Base-by-base conservation (phyloP, 768 basidiomycete genomes). In the Mycena rosella region DNA sequence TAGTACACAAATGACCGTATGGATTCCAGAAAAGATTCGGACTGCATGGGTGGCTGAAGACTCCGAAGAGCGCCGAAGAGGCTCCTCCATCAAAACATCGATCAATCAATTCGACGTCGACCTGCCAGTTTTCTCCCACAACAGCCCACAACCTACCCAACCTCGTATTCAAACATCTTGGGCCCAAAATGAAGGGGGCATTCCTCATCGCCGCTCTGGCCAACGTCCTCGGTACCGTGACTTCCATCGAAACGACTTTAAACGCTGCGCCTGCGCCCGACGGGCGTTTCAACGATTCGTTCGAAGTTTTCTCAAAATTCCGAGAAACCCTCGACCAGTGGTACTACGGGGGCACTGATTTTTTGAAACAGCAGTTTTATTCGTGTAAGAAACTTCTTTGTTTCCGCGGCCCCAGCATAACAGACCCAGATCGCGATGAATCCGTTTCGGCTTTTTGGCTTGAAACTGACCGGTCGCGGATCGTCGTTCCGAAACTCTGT, bases 401-500 rank as follows among this genome's bases (percentile, higher is more conserved):
- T 9, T 15, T 24, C 4, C 5, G 22, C 10, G 10, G 11, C 4
- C 24, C 18, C 45, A 15, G 34, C 5, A 42, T 53, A 2, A 58
- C 47, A 17, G 18, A 47, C 17, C 26, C 32, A 60, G 57, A 53
- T 27, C 18, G 45, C 6, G 36, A 57, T 22, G 38, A 29, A 40
- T 24, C 36, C 9, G 10, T 17, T 44, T 40, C 18, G 17, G 27
- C 38, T 32, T 42, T 32, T 55, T 38, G 32, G 1, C 22, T 68
- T 20, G 59, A 68, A 44, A 68, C 53, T 18, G 58, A 60, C 32
- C 30, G 54, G 15, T 47, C 60, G 2, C 53, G 63, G 11, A 68
- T 67, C n/a, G 53, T 67, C 11, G 44, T 30, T 44, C 58, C 62
- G 2, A 58, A 54, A 36, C 66, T 68, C 27, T 68, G 67, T 48